Evolutionary conservation across 2,329 filamentous ascomycete species (phyloP), one percentile per base, ranked within the genome.

Genomic region (Lasiodiplodia gonubiensis): DNA sequence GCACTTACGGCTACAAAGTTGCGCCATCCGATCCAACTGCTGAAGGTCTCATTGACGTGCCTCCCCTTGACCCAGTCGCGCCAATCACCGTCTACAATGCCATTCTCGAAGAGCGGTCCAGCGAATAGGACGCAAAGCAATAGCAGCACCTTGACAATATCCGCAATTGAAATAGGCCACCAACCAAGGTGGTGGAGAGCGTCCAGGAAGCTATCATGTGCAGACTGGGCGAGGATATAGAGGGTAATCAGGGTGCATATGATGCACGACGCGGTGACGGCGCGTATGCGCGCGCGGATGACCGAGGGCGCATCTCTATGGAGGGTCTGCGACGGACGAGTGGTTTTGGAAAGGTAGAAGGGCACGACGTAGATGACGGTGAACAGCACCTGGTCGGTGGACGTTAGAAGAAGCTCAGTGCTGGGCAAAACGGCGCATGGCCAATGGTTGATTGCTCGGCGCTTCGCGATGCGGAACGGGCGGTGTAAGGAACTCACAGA

Each of bases 361-460:
- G 95, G 94, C 3, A 92, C 82, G 73, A 99, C 92, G 81, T 98
- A 99, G 81, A 93, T 81, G 72, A 93, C 79, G n/a, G 93, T 97
- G 80, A 96, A 97, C 69, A 89, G 79, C 70, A 94, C 81, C 92
- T 92, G 69, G 53, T 55, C 12, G 21, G 64, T 18, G 21, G 42
- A 30, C 23, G 39, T 65, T 35, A 55, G 61, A 65, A 65, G 64
- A 67, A 61, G 52, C 49, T 68, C 49, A 59, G 51, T 16, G 30
- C 42, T 55, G 46, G 37, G 65, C 65, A 49, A 48, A 37, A 61
- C n/a, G 49, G 55, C 46, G 54, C 54, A 53, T 52, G 64, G 64
- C 64, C 42, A 59, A 61, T 35, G 70, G 70, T 46, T 69, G 66
- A 48, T 66, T 66, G 42, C 61, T 63, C 67, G 68, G 70, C 48